Percentiles rank a stretch among this genome's conserved stretches.
Evolutionary conservation across 2,329 filamentous ascomycete species (phyloP).

Genomic region (Westerdykella aurantiaca): DNA sequence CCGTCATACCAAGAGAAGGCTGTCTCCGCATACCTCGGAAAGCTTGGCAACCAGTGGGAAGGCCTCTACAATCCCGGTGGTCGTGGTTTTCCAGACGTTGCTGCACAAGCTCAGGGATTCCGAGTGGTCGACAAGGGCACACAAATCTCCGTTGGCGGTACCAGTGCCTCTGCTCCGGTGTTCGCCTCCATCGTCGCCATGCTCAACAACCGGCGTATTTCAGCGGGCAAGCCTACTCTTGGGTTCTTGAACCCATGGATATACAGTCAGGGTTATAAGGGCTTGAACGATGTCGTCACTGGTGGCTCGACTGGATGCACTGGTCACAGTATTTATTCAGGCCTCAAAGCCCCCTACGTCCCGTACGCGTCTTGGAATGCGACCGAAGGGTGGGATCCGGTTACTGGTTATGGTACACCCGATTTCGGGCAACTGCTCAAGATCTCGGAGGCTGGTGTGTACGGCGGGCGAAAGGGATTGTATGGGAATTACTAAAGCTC

Average conservation of each 20-base stretch:
- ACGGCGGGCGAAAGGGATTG: constrained; percentile 12
- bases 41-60: constrained; percentile 36
- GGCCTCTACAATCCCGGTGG: constrained; percentile 42
- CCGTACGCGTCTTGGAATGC: constrained; percentile 49
- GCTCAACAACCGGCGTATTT: constrained; percentile 36
- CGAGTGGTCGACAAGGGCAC: constrained; percentile 32
- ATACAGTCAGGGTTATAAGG: constrained; percentile 39
- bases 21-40: constrained; percentile 36
- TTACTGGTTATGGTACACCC: constrained; percentile 41
- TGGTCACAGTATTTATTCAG: constrained; percentile 35
- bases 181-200: constrained; percentile 35
- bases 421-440: constrained; percentile 32
- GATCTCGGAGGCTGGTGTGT: constrained; percentile 15
- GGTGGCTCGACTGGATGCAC: constrained; percentile 45
- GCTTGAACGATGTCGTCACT: constrained; percentile 46
- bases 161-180: constrained; percentile 36
- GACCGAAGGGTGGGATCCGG: constrained; percentile 47
- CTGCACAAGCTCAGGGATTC: constrained; percentile 36
- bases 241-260: constrained; percentile 40
- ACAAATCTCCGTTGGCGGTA: constrained; percentile 32
- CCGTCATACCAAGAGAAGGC: constrained; percentile 41
- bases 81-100: constrained; percentile 43
- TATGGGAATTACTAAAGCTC: constrained; percentile 1
- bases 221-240: constrained; percentile 29
- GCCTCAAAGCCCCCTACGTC: constrained; percentile 36